These are phyloP conservation scores for Cutaneotrichosporon spelunceum DNA, from an alignment of 1,284 basidiomycete genomes.

Conservation along the genomic window DNA sequence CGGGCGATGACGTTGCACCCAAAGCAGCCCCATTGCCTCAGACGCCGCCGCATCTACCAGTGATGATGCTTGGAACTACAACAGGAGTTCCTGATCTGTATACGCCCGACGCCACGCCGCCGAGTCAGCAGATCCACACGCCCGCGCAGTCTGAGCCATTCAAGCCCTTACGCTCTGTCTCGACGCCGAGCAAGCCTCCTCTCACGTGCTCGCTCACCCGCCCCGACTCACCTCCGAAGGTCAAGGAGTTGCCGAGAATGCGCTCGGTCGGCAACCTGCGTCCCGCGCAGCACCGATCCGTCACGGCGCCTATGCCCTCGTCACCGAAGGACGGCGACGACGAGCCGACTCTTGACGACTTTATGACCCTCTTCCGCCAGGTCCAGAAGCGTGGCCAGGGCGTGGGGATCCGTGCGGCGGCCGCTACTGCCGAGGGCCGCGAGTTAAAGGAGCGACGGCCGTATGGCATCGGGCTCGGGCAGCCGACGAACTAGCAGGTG, in stretches of 20 bases:
- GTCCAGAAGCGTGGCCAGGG: constrained; percentile 4
- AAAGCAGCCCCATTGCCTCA: not conserved
- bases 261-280: not conserved
- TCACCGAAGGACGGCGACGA: not conserved
- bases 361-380: constrained; percentile 13
- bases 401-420: constrained; percentile 10
- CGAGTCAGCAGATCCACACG: not conserved
- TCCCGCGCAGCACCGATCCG: not conserved
- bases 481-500: not conserved
- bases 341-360: constrained; percentile 15
- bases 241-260: not conserved
- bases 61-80: not conserved
- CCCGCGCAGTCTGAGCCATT: not conserved
- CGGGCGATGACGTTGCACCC: not conserved
- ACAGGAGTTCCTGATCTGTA: not conserved
- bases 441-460: not conserved
- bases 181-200: not conserved
- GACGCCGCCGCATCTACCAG: not conserved
- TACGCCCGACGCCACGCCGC: constrained; percentile 2
- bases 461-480: not conserved
- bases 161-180: constrained; percentile 1
- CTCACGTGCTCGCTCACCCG: not conserved
- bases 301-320: not conserved
- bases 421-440: not conserved
- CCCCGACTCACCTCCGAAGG: not conserved